Conservation (phyloP, 306 rosid genomes). For the Lagenaria siceraria region DNA sequence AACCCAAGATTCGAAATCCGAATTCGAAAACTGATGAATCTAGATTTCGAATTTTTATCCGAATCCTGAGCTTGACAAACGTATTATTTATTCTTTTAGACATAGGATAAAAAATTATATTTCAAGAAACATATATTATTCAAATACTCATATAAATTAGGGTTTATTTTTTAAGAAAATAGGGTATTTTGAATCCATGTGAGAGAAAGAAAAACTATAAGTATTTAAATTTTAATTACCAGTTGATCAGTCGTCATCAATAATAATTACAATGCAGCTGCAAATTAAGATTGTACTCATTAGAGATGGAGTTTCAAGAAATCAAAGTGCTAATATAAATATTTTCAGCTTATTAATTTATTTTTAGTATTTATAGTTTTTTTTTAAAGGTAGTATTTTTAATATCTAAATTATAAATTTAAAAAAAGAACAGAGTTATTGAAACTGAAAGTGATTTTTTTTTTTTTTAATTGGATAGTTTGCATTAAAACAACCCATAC, state of each 20-base stretch:
- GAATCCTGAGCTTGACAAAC: too few relatives aligned
- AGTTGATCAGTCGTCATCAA: background rate
- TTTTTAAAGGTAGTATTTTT: background rate
- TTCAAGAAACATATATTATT: too few relatives aligned
- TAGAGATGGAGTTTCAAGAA: background rate
- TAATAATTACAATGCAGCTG: background rate
- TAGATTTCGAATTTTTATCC: too few relatives aligned
- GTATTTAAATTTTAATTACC: background rate
- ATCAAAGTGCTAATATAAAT: background rate
- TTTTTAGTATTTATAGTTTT: too few relatives aligned
- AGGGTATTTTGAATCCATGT: background rate
- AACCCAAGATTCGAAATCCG: too few relatives aligned
- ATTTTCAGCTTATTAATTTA: too few relatives aligned
- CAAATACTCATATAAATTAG: background rate
- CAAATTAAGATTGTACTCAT: background rate
- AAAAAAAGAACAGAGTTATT: too few relatives aligned
- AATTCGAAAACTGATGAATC: too few relatives aligned
- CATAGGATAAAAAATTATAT: too few relatives aligned
- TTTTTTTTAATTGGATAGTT: background rate
- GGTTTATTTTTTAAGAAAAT: background rate
- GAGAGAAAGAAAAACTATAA: background rate
- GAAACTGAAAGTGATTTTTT: background rate
- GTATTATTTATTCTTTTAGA: too few relatives aligned
- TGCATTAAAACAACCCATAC: background rate
- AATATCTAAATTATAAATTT: background rate